Base-by-base conservation (phyloP, 179 eudicot species). In the Amaranthus tricolor region DNA sequence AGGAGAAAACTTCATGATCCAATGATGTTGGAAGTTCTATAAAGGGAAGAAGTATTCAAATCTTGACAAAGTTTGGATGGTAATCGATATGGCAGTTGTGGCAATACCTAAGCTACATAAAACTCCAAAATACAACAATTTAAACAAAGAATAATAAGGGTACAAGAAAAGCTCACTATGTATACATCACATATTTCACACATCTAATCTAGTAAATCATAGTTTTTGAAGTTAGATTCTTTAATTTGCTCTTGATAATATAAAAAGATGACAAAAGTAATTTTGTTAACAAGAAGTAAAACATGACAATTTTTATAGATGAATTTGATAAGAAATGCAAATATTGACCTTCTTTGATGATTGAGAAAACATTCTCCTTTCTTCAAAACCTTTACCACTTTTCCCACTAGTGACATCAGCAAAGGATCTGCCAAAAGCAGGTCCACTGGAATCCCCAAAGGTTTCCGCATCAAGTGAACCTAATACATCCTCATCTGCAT, bases 391-490 rank as follows among this genome's bases (percentile, higher is more conserved):
- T 80, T 90, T 89, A 62, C 79, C 87, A 76, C 81, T 74, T 78
- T 88, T 89, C 72, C 84, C 89, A 74, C 85, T 75, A 48, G 83
- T 72, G 73, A 84, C 79, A 84, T 88, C 89, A 54, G 86, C 81
- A 72, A 80, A 82, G 64, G 93, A 82, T 82, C 87, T 86, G 84
- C 88, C 81, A 77, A 80, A 48, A 45, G 78, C 73, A 47, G 86
- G 81, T 56, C 66, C 79, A 68, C 82, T 62, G 51, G 87, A 74
- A 82, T 80, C 87, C 65, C 92, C 97, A 83, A 93, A 93, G 51
- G 97, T 96, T 82, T 88, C 98, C 78, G 40, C 71, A 76, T 93
- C 89, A 68, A 59, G 82, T 13, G 89, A 71, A 87, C 89, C 88
- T 76, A 81, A 74, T 63, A 76, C 71, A 76, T 91, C 90, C 81